A percentile compares a stretch with the other conserved stretches of the same genome.
Conservation (phyloP, 2,329 filamentous ascomycete species). For the Colletotrichum nymphaeae region DNA sequence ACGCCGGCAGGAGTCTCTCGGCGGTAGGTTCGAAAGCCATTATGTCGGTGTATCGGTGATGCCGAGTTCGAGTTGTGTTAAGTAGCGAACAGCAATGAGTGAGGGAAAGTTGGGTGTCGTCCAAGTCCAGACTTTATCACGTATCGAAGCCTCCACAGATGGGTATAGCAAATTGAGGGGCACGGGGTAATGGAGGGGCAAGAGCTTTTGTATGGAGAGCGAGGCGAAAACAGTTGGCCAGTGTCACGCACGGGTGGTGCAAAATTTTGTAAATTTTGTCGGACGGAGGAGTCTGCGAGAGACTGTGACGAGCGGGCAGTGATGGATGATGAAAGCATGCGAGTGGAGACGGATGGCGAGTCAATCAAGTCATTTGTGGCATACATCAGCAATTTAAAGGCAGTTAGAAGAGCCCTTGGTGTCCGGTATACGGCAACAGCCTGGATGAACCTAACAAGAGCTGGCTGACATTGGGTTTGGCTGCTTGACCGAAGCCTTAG, state of each 20-base stretch:
- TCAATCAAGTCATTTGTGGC: constrained; percentile 30
- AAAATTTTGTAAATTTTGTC: constrained; percentile 35
- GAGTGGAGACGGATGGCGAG: constrained; percentile 34
- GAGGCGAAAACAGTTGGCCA: constrained; percentile 21
- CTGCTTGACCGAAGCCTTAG: constrained; percentile 1
- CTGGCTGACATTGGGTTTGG: constrained; percentile 25
- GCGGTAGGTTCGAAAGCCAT: constrained; percentile 25
- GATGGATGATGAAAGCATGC: constrained; percentile 34
- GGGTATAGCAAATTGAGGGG: constrained; percentile 23
- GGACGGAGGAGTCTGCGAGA: constrained; percentile 17
- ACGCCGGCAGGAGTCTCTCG: constrained; percentile 29
- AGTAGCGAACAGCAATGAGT: not conserved
- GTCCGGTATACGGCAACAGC: constrained; percentile 4
- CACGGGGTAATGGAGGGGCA: constrained; percentile 34
- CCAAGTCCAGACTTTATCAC: constrained; percentile 21
- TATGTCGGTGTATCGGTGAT: not conserved
- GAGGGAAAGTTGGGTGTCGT: not conserved
- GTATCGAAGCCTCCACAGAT: constrained; percentile 22
- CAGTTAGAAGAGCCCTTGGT: constrained; percentile 12
- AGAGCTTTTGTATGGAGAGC: constrained; percentile 29
- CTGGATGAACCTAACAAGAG: constrained; percentile 10
- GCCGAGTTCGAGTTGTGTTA: not conserved
- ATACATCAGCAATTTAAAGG: not conserved
- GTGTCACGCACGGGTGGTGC: constrained; percentile 27
- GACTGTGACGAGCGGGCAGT: constrained; percentile 26